Conservation (phyloP, 352 stramenopile species). For the Hyaloperonospora arabidopsidis region DNA sequence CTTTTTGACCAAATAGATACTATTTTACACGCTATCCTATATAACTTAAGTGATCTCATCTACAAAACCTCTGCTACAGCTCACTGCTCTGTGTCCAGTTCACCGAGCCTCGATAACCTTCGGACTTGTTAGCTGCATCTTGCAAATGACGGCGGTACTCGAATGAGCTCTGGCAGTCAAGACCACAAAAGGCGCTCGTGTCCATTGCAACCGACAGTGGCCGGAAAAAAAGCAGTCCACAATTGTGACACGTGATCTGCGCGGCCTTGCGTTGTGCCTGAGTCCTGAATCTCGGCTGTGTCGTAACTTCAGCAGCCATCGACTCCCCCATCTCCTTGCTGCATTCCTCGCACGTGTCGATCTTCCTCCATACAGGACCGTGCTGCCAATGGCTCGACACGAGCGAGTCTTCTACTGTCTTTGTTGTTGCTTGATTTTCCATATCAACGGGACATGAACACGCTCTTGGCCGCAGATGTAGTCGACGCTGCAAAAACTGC, state of each 20-base stretch:
- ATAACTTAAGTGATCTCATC: neutral
- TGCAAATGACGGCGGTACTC: constrained; percentile 45
- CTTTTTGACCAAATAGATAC: constrained; percentile 25
- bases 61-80: constrained; percentile 10
- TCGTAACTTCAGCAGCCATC: constrained; percentile 6
- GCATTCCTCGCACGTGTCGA: constrained; percentile 23
- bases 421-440: constrained; percentile 3
- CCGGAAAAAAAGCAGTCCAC: constrained; percentile 39
- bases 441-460: constrained; percentile 25
- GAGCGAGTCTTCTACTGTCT: constrained; percentile 3
- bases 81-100: constrained; percentile 21
- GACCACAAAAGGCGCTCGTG: constrained; percentile 38
- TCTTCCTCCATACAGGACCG: constrained; percentile 35
- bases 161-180: constrained; percentile 57
- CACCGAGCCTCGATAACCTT: constrained; percentile 12
- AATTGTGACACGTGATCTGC: constrained; percentile 48
- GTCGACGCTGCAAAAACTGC: constrained; percentile 31
- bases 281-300: constrained; percentile 8
- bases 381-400: constrained; percentile 24
- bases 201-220: constrained; percentile 19
- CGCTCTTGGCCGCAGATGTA: constrained; percentile 31
- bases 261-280: constrained; percentile 20
- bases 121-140: constrained; percentile 27
- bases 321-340: constrained; percentile 23
- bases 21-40: neutral